Conservation (phyloP, 108 stramenopile species). For the Nannochloropsis salina region DNA sequence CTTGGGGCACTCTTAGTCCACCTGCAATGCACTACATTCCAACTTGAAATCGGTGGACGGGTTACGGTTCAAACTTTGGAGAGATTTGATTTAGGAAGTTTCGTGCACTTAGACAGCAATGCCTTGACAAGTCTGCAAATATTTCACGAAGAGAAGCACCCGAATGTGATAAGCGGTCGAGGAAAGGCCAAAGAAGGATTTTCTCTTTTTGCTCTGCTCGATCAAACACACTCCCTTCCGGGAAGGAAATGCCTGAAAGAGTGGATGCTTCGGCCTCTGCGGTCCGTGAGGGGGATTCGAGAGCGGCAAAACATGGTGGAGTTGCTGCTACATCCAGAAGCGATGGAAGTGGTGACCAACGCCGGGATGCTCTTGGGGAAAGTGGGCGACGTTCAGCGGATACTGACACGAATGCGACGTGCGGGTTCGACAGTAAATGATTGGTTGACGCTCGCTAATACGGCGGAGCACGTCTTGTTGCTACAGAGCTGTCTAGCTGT, state of each 20-base stretch:
- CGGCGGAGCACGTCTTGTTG: slow-evolving; percentile 60
- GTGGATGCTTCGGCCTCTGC: slow-evolving; percentile 78
- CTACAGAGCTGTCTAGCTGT: slow-evolving; percentile 47
- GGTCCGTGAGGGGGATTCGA: slow-evolving; percentile 55
- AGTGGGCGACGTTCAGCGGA: slow-evolving; percentile 66
- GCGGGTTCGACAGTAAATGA: slow-evolving; percentile 57
- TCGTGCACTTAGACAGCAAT: slow-evolving; percentile 28
- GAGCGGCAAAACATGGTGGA: slow-evolving; percentile 74
- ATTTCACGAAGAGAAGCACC: slow-evolving; percentile 28
- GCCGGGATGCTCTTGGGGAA: slow-evolving; percentile 59
- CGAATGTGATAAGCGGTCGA: slow-evolving; percentile 28
- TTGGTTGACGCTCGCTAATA: slow-evolving; percentile 62
- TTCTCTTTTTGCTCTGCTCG: slow-evolving; percentile 76
- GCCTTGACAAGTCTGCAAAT: slow-evolving; percentile 1
- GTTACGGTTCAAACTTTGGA: slow-evolving; percentile 16
- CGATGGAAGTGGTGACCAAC: slow-evolving; percentile 52
- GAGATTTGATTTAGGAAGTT: slow-evolving; percentile 15
- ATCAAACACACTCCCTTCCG: slow-evolving; percentile 69
- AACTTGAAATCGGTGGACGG: slow-evolving; percentile 24
- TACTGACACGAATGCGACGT: slow-evolving; percentile 74
- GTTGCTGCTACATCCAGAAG: slow-evolving; percentile 62
- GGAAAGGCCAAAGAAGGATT: slow-evolving; percentile 80
- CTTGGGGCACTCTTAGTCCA: slow-evolving; percentile 29
- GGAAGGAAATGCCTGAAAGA: slow-evolving; percentile 72
- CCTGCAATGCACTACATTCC: slow-evolving; percentile 30